Conservation (phyloP, 352 stramenopile genomes). For the Phytophthora sp. region DNA sequence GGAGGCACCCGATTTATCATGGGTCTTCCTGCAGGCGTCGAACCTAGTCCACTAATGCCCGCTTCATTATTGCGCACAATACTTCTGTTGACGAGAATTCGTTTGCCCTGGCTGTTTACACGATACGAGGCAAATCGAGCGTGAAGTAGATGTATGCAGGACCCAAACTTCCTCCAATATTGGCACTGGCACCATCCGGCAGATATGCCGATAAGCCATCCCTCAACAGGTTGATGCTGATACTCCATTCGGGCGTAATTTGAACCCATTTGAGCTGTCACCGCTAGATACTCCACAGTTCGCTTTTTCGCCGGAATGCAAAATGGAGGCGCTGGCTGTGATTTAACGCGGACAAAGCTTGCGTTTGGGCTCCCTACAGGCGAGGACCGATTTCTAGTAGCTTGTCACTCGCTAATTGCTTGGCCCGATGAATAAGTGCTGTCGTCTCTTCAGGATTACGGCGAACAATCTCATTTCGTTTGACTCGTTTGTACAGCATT, state of each 20-base stretch:
- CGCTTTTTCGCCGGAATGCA: background rate
- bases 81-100: conserved; percentile 3
- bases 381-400: too few species aligned
- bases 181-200: background rate
- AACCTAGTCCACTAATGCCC: background rate
- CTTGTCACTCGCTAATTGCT: too few species aligned
- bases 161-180: conserved; percentile 12
- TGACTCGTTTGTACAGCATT: background rate
- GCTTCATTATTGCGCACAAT: background rate
- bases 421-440: background rate
- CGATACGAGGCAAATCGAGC: background rate
- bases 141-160: conserved; percentile 6
- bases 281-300: conserved; percentile 1
- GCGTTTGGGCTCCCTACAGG: too few species aligned
- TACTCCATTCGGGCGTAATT: conserved; percentile 11
- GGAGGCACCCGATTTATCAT: background rate
- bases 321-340: background rate
- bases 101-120: background rate
- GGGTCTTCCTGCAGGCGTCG: background rate
- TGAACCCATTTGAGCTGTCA: conserved; percentile 1
- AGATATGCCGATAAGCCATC: background rate
- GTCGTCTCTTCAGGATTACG: background rate
- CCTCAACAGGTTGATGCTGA: background rate
- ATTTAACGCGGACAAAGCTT: too few species aligned
- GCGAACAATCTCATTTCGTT: background rate